phyloP scores from a whole-genome alignment of 495 filamentous ascomycete genomes.

The Podospora sp. region DNA sequence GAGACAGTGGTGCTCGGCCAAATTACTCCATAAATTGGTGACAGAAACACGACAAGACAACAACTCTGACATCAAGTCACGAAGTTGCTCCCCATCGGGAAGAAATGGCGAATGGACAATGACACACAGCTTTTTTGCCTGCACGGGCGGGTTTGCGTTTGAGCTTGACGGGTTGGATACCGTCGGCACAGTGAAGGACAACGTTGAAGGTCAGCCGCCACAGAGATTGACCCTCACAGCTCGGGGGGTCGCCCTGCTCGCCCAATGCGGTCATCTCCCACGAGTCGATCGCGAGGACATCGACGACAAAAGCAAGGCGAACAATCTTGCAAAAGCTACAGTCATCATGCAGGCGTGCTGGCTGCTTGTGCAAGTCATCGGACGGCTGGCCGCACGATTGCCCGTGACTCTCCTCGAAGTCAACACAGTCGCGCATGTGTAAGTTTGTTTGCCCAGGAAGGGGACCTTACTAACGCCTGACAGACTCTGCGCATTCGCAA shows the following conservation, averaged over 20 bases:
- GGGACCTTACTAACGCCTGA: background rate
- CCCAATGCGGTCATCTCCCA: constrained; percentile 5
- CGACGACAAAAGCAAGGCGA: constrained; percentile 25
- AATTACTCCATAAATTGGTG: background rate
- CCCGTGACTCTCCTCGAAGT: constrained; percentile 41
- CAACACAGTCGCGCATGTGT: constrained; percentile 29
- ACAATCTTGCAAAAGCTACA: constrained; percentile 17
- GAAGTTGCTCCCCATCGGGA: background rate
- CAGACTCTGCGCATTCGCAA: constrained; percentile 2
- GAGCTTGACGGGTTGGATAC: background rate
- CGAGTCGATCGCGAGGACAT: constrained; percentile 10
- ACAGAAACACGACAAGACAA: background rate
- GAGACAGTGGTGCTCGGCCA: background rate
- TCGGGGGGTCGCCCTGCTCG: constrained; percentile 8
- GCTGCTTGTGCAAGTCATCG: constrained; percentile 39
- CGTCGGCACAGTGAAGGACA: background rate
- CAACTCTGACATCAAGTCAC: background rate
- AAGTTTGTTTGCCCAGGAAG: background rate
- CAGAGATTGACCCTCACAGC: constrained; percentile 5
- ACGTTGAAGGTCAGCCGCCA: background rate
- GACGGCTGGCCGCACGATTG: constrained; percentile 18
- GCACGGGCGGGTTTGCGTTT: constrained; percentile 9
- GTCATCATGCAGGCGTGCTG: constrained; percentile 37
- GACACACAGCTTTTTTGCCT: constrained; percentile 15
- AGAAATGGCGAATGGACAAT: constrained; percentile 8